Evolutionary conservation across 495 filamentous ascomycete species (phyloP).

Genomic region (Neurospora cerealis): DNA sequence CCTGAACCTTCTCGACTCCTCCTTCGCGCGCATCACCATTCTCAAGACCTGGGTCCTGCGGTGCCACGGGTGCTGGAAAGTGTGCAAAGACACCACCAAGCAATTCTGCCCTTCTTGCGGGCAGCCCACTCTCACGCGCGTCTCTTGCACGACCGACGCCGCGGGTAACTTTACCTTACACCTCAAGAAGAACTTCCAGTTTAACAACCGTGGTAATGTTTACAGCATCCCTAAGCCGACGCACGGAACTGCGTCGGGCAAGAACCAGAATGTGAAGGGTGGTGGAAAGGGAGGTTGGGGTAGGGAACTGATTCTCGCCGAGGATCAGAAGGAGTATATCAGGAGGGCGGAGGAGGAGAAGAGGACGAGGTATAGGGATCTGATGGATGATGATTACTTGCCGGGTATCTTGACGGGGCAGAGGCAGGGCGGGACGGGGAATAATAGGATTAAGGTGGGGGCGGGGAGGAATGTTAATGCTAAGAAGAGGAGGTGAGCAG

Average conservation of each 20-base stretch:
- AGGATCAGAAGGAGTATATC: slow-evolving; percentile 92
- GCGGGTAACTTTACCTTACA: slow-evolving; percentile 78
- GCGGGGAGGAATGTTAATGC: slow-evolving; percentile 83
- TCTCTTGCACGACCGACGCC: slow-evolving; percentile 71
- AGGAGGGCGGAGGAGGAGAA: slow-evolving; percentile 51
- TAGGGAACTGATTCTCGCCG: slow-evolving; percentile 65
- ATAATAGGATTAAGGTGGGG: slow-evolving; percentile 66
- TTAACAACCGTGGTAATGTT: slow-evolving; percentile 82
- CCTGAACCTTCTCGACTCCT: slow-evolving; percentile 76
- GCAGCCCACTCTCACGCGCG: slow-evolving; percentile 74
- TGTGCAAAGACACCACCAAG: slow-evolving; percentile 74
- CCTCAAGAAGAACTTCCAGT: slow-evolving; percentile 91
- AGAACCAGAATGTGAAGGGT: slow-evolving; percentile 48
- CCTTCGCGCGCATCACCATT: slow-evolving; percentile 62
- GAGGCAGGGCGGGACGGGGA: slow-evolving; percentile 36
- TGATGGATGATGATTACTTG: slow-evolving; percentile 93
- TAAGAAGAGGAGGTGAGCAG: slow-evolving; percentile 42
- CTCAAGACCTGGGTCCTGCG: slow-evolving; percentile 81
- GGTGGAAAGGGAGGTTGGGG: slow-evolving; percentile 88
- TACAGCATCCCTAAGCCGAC: slow-evolving; percentile 87
- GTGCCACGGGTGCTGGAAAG: slow-evolving; percentile 88
- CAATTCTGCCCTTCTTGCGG: slow-evolving; percentile 94
- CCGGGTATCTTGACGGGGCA: slow-evolving; percentile 80
- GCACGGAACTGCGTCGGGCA: slow-evolving; percentile 66
- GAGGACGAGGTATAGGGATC: slow-evolving; percentile 61